Evolutionary conservation across 495 filamentous ascomycete species (phyloP).

Genomic region (Penicillium cinerascens): DNA sequence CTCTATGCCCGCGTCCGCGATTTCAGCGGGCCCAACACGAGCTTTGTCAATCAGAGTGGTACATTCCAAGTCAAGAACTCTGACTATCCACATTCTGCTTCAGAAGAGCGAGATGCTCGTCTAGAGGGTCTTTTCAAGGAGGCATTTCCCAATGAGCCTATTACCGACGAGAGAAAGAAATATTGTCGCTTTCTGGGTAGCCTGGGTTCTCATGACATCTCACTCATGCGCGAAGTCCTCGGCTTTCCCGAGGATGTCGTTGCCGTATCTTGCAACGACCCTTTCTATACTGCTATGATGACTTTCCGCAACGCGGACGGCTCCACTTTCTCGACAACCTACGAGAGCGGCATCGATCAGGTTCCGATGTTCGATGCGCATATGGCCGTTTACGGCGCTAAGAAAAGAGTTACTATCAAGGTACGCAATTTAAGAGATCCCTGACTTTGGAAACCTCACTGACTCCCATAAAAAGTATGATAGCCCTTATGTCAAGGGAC

Average conservation of each 20-base stretch:
- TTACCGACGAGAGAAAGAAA: conserved; percentile 23
- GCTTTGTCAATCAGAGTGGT: conserved; percentile 48
- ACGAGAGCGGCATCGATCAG: conserved; percentile 22
- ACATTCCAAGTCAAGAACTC: conserved; percentile 39
- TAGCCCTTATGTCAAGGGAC: conserved; percentile 51
- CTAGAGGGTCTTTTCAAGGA: conserved; percentile 23
- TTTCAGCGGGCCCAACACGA: conserved; percentile 44
- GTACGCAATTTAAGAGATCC: not conserved
- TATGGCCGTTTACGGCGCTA: conserved; percentile 40
- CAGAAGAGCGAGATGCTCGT: conserved; percentile 15
- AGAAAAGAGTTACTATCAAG: conserved; percentile 29
- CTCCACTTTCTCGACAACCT: conserved; percentile 13
- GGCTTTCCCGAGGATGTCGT: conserved; percentile 31
- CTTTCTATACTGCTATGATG: conserved; percentile 37
- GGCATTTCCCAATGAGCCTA: conserved; percentile 18
- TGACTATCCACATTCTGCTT: conserved; percentile 21
- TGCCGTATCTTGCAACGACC: conserved; percentile 30
- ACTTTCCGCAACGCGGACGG: conserved; percentile 20
- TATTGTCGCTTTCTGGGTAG: conserved; percentile 38
- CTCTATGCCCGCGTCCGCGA: conserved; percentile 45
- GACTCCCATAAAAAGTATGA: conserved; percentile 37
- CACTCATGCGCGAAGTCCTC: conserved; percentile 47
- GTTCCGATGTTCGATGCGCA: conserved; percentile 45
- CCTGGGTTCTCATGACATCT: conserved; percentile 48
- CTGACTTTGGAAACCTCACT: not conserved